These are phyloP conservation scores for Marchantia polymorpha DNA, from an alignment of 225 moss, liverwort and hornwort species.

Conservation along the genomic window DNA sequence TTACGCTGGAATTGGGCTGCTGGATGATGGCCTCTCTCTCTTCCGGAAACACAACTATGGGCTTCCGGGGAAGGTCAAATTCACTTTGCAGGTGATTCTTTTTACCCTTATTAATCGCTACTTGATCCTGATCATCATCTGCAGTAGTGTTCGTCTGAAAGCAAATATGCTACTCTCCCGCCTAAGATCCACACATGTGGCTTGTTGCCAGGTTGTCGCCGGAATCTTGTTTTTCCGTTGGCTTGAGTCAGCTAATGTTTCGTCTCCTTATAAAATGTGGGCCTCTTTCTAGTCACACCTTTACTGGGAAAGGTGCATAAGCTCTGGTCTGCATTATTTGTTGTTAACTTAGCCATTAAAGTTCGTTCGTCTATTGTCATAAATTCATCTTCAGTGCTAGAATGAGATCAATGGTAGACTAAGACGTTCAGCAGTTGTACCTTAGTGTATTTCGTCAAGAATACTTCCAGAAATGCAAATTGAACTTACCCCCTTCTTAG, in stretches of 20 bases:
- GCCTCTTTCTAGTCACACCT: constrained; percentile 43
- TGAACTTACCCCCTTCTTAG: neutral
- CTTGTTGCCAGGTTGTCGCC: constrained; percentile 67
- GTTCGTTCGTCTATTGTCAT: neutral
- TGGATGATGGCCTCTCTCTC: constrained; percentile 72
- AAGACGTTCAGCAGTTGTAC: neutral
- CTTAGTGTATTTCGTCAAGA: neutral
- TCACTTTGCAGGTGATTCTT: constrained; percentile 66
- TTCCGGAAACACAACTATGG: constrained; percentile 88
- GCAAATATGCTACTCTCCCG: neutral
- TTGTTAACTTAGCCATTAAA: no score
- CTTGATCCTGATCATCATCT: no score
- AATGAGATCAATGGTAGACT: neutral
- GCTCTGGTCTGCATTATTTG: neutral
- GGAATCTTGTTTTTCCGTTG: constrained; percentile 70
- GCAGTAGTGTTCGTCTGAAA: neutral
- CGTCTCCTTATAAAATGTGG: constrained; percentile 78
- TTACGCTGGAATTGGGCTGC: constrained; percentile 72
- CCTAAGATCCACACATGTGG: constrained; percentile 16
- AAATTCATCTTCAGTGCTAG: neutral
- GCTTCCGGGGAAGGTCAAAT: constrained; percentile 73
- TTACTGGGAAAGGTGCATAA: neutral
- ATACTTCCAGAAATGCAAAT: no score
- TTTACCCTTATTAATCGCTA: neutral
- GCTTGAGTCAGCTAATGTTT: constrained; percentile 65